Conservation (phyloP, 2,329 filamentous ascomycete genomes). For the Dryadomyces quercivorus region DNA sequence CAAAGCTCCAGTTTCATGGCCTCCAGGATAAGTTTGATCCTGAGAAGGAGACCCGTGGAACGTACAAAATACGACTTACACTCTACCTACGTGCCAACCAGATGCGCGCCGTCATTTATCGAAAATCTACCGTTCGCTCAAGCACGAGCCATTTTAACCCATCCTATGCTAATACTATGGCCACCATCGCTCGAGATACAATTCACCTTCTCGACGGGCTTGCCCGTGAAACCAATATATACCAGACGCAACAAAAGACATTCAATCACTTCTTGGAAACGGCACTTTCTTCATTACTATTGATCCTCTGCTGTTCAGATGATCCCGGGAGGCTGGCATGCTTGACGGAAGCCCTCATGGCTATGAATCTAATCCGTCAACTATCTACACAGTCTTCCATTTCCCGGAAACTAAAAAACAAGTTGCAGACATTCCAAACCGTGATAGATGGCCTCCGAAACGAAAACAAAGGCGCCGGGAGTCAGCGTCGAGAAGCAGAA, state of each 20-base stretch:
- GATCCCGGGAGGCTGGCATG: neutral
- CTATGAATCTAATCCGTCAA: neutral
- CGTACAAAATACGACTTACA: neutral
- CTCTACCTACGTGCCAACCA: slow-evolving; percentile 2
- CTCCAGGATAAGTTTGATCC: neutral
- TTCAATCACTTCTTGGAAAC: slow-evolving; percentile 3
- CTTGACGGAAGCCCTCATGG: neutral
- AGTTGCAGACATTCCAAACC: neutral
- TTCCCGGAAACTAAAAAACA: neutral
- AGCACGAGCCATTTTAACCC: neutral
- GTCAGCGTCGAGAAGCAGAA: too few relatives aligned
- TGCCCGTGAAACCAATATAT: neutral
- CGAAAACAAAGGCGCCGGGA: neutral
- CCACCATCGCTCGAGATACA: neutral
- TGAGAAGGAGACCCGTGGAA: neutral
- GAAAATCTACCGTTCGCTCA: neutral
- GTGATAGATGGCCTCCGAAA: neutral
- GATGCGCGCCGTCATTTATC: slow-evolving; percentile 1
- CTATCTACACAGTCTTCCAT: neutral
- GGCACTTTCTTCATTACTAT: neutral
- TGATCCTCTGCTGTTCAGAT: neutral
- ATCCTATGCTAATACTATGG: neutral
- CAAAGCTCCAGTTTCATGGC: neutral
- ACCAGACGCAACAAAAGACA: neutral
- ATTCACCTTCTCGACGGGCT: neutral